Base-by-base conservation (phyloP, 2,329 filamentous ascomycete genomes). In the Myriosclerotinia curreyana region DNA sequence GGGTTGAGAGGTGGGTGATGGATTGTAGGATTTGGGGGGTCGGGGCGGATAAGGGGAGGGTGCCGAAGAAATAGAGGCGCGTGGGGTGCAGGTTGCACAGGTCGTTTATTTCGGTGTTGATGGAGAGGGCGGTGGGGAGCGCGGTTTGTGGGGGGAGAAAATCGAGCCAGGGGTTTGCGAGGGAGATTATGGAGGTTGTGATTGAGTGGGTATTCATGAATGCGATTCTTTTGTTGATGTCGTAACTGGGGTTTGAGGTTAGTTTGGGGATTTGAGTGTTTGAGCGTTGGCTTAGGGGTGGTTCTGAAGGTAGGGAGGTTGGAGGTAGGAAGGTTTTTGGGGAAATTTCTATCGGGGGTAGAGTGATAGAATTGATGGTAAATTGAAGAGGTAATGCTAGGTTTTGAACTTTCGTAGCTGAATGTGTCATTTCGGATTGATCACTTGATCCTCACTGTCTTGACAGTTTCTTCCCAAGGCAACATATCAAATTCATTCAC, bases 101-200 rank as follows among this genome's bases (percentile, higher is more conserved):
- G 52, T 75, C 72, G 58, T 92, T 85, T 60, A 96, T 87, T 69
- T 94, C 91, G 69, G 87, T 80, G 75, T 96, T 97, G 75, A 96
- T 87, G 0, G 80, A 80, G 61, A 78, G 73, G 0, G 91, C 91
- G 56, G 87, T 86, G 38, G 77, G 74, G 1, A 82, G 83, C 0
- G 90, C 89, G 68, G 88, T 83, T 5, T 79, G 75, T 0, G 84
- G 74, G 12, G 80, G 74, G 0, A 96, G 77, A 74, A 96, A 97
- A 76, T 97, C 93, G 2, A 97, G 83, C 93, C 93, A 97, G 0
- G 93, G 93, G 73, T 97, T 97, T 17, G 93, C 93, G 28, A 96
- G 85, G 0, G 91, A 95, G 67, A 97, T 86, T 59, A 96, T 90
- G 1, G 90, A 95, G 68, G 89, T 86, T 75, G 89, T 84, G 74